Evolutionary conservation across 805 yeast species (phyloP).

Genomic region (Saccharomycopsis sp.): DNA sequence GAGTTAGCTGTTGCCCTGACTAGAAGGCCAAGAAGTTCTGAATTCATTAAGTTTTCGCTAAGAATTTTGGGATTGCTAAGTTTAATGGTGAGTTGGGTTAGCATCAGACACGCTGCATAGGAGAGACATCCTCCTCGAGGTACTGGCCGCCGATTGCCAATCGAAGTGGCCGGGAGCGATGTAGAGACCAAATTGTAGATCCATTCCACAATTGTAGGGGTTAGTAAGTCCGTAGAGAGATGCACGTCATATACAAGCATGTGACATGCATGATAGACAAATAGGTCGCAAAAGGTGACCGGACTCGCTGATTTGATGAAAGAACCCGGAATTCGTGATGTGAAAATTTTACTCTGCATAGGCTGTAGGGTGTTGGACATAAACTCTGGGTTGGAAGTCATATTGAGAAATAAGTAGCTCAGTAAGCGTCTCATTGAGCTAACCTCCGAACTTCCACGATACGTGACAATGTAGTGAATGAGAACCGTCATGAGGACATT

Average conservation of each 20-base stretch:
- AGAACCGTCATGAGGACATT: slow-evolving; percentile 48
- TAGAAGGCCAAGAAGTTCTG: slow-evolving; percentile 54
- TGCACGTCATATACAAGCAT: slow-evolving; percentile 30
- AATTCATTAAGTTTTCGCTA: slow-evolving; percentile 35
- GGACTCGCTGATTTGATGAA: slow-evolving; percentile 37
- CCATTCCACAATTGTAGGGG: slow-evolving; percentile 50
- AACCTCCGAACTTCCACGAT: slow-evolving; percentile 34
- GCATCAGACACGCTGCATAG: slow-evolving; percentile 40
- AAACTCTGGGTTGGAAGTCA: slow-evolving; percentile 37
- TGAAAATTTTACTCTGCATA: slow-evolving; percentile 35
- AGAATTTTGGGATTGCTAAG: slow-evolving; percentile 34
- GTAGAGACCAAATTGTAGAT: slow-evolving; percentile 53
- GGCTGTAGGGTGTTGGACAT: slow-evolving; percentile 38
- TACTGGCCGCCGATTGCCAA: slow-evolving; percentile 21
- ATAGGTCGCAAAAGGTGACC: slow-evolving; percentile 55
- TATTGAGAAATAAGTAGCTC: slow-evolving; percentile 44
- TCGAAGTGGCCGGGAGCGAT: too few relatives aligned
- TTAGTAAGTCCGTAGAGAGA: slow-evolving; percentile 29
- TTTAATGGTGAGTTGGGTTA: slow-evolving; percentile 29
- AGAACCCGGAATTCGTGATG: slow-evolving; percentile 44
- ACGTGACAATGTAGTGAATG: slow-evolving; percentile 50
- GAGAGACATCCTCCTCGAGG: slow-evolving; percentile 36
- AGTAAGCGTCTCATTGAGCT: slow-evolving; percentile 25
- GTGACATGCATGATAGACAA: slow-evolving; percentile 46
- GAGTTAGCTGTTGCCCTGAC: slow-evolving; percentile 49